These are phyloP conservation scores for Hagleromyces aurorensis DNA, from an alignment of 805 yeast genomes.

Conservation along the genomic window DNA sequence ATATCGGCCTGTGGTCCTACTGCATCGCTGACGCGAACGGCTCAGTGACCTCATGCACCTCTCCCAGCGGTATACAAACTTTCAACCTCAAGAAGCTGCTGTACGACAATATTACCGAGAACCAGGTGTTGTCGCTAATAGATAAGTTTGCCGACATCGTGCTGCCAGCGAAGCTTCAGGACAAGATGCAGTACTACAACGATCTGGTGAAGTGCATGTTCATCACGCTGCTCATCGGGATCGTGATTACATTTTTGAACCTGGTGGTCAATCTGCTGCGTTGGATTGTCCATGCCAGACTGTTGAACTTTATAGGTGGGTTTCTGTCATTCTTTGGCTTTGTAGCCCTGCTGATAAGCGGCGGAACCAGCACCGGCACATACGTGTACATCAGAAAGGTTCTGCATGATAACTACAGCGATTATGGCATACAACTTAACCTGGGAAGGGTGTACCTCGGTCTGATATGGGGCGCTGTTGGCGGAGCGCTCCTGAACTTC, in stretches of 20 bases:
- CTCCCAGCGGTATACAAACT: slow-evolving; percentile 25
- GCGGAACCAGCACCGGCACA: slow-evolving; percentile 59
- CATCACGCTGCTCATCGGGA: slow-evolving; percentile 42
- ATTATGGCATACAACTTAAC: slow-evolving; percentile 48
- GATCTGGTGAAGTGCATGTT: slow-evolving; percentile 51
- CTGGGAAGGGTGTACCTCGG: slow-evolving; percentile 48
- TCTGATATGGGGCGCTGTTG: slow-evolving; percentile 57
- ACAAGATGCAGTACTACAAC: slow-evolving; percentile 39
- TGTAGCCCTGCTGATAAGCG: slow-evolving; percentile 34
- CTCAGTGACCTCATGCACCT: slow-evolving; percentile 20
- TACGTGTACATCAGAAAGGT: slow-evolving; percentile 41
- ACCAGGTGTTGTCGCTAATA: slow-evolving; percentile 12
- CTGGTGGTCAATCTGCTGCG: slow-evolving; percentile 31
- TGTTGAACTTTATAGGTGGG: slow-evolving; percentile 40
- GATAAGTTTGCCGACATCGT: slow-evolving; percentile 29
- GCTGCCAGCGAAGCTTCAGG: slow-evolving; percentile 48
- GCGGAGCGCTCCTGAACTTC: slow-evolving; percentile 37
- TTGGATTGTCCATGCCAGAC: slow-evolving; percentile 36
- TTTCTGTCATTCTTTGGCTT: slow-evolving; percentile 38
- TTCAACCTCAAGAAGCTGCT: slow-evolving; percentile 20
- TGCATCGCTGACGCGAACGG: slow-evolving; percentile 38
- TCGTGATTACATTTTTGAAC: slow-evolving; percentile 37
- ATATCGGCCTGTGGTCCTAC: slow-evolving; percentile 58
- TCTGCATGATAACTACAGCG: slow-evolving; percentile 40
- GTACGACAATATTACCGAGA: slow-evolving; percentile 26